Evolutionary conservation across 768 basidiomycete genomes (phyloP), one percentile per base, ranked within the genome.

Genomic region (Termitomyces sp.): DNA sequence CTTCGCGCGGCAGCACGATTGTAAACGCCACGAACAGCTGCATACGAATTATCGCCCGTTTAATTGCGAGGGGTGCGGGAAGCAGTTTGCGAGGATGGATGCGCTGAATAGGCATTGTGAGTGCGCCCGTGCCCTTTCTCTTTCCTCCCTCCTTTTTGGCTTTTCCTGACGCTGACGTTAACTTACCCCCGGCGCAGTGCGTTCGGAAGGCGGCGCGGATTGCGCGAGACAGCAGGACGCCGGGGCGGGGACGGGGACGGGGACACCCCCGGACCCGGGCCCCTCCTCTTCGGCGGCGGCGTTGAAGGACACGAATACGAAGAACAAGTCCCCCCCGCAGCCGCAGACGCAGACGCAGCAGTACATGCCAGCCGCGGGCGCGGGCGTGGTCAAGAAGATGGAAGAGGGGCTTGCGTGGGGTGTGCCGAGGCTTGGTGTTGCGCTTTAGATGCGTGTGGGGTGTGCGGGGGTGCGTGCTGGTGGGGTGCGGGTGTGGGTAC

Each of bases 71-170:
- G 95, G 93, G 47, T 98, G 95, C 70, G 82, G 83, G 65, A 92
- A 95, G 78, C 91, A 87, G 65, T 98, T 98, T 77, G 95, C 95
- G 35, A 74, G 95, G 61, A 89, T 97, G 83, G 96, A 98, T 72
- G 95, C 95, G 44, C 79, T 98, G 55, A 96, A 96, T 69, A 76
- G 95, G 62, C 96, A 98, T 77, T 73, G 92, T 94, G 73, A 78
- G 92, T 86, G 36, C 5, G n/a, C n/a, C n/a, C n/a, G n/a, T n/a
- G n/a, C n/a, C n/a, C n/a, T n/a, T n/a, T n/a, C n/a, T 30, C 30
- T 30, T 30, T 30, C 5, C 5, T 30, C 30, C 5, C 5, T 30
- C 5, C 5, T 30, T 30, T 30, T 30, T 30, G 30, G n/a, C n/a
- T n/a, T n/a, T n/a, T n/a, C n/a, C n/a, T n/a, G n/a, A n/a, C n/a